Evolutionary conservation across 495 filamentous ascomycete genomes (phyloP).

Genomic region (Talaromyces thailandensis): DNA sequence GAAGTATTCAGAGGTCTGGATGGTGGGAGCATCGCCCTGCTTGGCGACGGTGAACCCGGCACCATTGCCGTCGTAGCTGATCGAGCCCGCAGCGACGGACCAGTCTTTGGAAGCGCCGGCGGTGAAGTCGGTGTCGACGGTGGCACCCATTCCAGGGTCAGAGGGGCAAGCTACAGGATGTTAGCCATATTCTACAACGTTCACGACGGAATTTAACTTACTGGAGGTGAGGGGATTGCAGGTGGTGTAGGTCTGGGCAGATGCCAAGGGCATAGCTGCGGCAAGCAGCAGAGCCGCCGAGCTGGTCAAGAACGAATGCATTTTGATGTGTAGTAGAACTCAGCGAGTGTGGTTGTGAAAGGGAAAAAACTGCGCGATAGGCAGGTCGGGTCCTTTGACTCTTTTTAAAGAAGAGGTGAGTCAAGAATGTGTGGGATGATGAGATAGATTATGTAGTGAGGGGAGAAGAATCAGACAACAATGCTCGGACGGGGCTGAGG

Average conservation of each 20-base stretch:
- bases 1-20: constrained; percentile 66
- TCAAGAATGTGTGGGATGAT: not conserved
- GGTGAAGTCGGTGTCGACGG: constrained; percentile 58
- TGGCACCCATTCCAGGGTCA: constrained; percentile 53
- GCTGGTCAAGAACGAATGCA: constrained; percentile 12
- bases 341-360: not conserved
- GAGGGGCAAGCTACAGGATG: constrained; percentile 42
- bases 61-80: constrained; percentile 46
- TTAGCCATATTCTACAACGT: not conserved
- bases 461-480: not conserved
- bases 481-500: not conserved
- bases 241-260: constrained; percentile 38
- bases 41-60: constrained; percentile 65
- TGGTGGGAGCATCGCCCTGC: constrained; percentile 63
- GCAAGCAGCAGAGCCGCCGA: constrained; percentile 26
- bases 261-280: constrained; percentile 23
- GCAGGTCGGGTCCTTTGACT: not conserved
- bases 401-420: not conserved
- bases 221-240: constrained; percentile 33
- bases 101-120: constrained; percentile 47
- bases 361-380: not conserved
- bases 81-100: constrained; percentile 48
- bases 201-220: constrained; percentile 1
- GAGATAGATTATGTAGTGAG: not conserved
- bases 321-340: not conserved